Base-by-base conservation (phyloP, 202 grass and related monocot genomes). In the Musa balbisiana region DNA sequence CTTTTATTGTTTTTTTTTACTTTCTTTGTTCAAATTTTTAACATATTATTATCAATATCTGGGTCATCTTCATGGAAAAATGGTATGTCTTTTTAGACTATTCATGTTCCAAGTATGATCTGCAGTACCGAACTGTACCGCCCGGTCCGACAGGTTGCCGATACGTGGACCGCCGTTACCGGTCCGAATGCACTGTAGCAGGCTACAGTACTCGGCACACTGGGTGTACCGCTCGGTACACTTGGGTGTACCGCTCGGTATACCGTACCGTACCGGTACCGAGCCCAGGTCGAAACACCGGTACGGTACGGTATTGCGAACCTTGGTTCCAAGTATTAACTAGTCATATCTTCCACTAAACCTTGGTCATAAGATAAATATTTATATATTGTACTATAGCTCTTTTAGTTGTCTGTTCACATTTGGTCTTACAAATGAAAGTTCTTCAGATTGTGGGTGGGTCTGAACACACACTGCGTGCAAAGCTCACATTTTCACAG, bases 401-500 rank as follows among this genome's bases (percentile, higher is more conserved):
- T 25, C 63, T 65, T 65, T 25, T 13, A 27, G 23, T 25, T 65
- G 63, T 65, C 25, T 25, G 23, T 27, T 65, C 20, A 23, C 67
- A 15, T 68, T 51, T 43, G 58, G 67, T 6, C 56, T 83, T 66
- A 27, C 15, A 43, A 73, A 51, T 50, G 54, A 71, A 71, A 26
- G 62, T 14, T 73, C 72, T 52, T 75, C 86, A 98, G 91, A 98
- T 98, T 85, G 88, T 94, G 81, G 95, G 95, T 84, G 95, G 95
- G 67, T 86, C 91, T 66, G 95, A 98, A 78, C 95, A 98, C 78
- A 94, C 89, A 49, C 87, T 98, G 76, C 89, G 91, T 55, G 89
- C 95, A 26, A 98, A 94, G 87, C 91, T 98, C 74, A 98, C 89
- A 71, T 98, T 98, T 92, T 92, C 95, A 59, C 90, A 91, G 73